Evolutionary conservation across 306 rosid species (phyloP).

Genomic region (Rosa rugosa): DNA sequence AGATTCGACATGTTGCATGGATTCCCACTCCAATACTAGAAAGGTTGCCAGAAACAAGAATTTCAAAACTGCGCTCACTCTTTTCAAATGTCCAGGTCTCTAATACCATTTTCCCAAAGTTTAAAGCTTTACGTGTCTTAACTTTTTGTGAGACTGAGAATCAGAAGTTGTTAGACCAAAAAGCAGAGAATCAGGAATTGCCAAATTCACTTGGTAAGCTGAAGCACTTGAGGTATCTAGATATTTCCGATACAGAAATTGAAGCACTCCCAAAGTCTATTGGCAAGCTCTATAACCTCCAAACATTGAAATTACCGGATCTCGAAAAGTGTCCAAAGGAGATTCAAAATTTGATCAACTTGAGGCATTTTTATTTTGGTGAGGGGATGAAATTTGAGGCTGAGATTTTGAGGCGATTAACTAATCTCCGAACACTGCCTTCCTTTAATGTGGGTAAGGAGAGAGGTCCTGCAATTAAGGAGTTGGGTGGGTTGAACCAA

Average conservation of each 20-base stretch:
- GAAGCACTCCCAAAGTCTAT: background rate
- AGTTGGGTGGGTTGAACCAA: background rate
- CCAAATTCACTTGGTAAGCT: conserved; percentile 5
- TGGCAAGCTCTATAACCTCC: conserved; percentile 1
- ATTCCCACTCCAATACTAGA: too few species aligned
- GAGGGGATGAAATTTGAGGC: background rate
- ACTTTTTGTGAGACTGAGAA: too few species aligned
- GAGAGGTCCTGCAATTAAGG: background rate
- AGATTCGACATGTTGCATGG: background rate
- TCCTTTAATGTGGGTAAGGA: background rate
- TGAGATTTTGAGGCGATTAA: background rate
- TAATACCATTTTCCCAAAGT: too few species aligned
- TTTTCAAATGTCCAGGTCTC: too few species aligned
- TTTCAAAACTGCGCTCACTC: too few species aligned
- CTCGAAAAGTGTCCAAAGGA: background rate
- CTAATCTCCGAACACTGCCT: background rate
- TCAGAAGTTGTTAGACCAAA: too few species aligned
- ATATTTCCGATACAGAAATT: background rate
- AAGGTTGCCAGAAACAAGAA: too few species aligned
- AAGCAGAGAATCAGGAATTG: too few species aligned
- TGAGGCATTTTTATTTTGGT: background rate
- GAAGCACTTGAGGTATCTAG: conserved; percentile 16
- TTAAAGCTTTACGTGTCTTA: too few species aligned
- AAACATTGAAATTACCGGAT: background rate
- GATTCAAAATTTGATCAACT: background rate